Conservation (phyloP, 441 rosid species). For the Aquilaria agallochum region DNA sequence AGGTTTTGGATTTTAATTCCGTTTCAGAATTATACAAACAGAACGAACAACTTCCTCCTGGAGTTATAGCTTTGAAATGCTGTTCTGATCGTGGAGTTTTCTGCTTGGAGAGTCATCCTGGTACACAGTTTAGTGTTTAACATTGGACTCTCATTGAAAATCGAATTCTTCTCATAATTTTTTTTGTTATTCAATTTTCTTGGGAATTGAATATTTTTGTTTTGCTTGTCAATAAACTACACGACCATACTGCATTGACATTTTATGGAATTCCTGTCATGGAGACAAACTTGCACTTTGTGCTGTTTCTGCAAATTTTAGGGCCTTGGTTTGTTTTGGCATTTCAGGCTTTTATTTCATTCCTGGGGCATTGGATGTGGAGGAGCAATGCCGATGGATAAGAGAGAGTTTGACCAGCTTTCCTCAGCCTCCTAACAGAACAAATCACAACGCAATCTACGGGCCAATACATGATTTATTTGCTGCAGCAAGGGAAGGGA, state of each 20-base stretch:
- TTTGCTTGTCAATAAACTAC: no score
- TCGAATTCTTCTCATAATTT: no score
- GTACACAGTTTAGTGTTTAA: slow-evolving; percentile 23
- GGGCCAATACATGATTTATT: slow-evolving; percentile 73
- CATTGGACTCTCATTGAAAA: no score
- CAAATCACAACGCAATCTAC: slow-evolving; percentile 79
- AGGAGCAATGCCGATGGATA: slow-evolving; percentile 82
- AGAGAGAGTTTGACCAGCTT: slow-evolving; percentile 70
- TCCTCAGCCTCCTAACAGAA: slow-evolving; percentile 88
- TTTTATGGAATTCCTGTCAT: no score
- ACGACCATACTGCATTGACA: no score
- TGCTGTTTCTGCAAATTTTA: no score
- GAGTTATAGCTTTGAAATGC: slow-evolving; percentile 28
- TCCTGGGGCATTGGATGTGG: slow-evolving; percentile 61
- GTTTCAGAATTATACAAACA: slow-evolving; percentile 34
- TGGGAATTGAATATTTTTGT: no score
- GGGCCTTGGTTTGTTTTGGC: neutral
- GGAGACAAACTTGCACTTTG: no score
- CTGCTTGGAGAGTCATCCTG: slow-evolving; percentile 62
- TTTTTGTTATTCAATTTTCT: no score
- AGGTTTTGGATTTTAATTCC: slow-evolving; percentile 59
- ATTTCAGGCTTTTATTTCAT: slow-evolving; percentile 78
- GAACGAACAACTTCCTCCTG: slow-evolving; percentile 45
- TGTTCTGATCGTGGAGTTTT: slow-evolving; percentile 41
- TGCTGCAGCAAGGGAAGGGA: slow-evolving; percentile 44